Evolutionary conservation across 192 early-diverging fungal genomes (phyloP).

Genomic region (Coemansia sp.): DNA sequence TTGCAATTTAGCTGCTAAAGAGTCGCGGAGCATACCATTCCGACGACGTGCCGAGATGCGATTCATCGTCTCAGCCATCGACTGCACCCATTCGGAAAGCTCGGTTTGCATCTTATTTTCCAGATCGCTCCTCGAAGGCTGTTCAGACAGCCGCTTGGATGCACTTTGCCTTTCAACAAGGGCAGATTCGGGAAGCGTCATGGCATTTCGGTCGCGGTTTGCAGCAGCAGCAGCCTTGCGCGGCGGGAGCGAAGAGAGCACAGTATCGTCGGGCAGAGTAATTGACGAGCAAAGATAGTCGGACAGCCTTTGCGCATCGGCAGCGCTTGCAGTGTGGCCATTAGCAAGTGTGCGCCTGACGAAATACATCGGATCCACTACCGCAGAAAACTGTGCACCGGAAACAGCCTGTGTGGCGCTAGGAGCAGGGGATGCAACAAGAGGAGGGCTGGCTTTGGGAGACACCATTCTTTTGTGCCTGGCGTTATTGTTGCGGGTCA

Average conservation of each 20-base stretch:
- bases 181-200: constrained; percentile 15
- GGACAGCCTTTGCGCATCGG: constrained; percentile 4
- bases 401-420: neutral
- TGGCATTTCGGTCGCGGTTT: constrained; percentile 21
- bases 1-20: neutral
- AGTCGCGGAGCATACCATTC: constrained; percentile 40
- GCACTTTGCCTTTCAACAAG: neutral
- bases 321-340: neutral
- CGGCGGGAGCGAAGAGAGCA: neutral
- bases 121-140: constrained; percentile 8
- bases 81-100: constrained; percentile 24
- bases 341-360: neutral
- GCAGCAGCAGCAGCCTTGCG: neutral
- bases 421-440: neutral
- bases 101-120: constrained; percentile 15
- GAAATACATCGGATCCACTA: constrained; percentile 16
- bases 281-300: constrained; percentile 34
- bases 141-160: neutral
- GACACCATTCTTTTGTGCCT: neutral
- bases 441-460: neutral
- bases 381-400: neutral
- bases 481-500: neutral
- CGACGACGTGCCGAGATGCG: constrained; percentile 46
- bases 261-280: constrained; percentile 8
- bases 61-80: constrained; percentile 22